Percentiles rank a stretch among this genome's conserved stretches.
These are phyloP conservation scores for Nemania serpens DNA, from an alignment of 2,329 filamentous ascomycete genomes.

Conservation along the genomic window DNA sequence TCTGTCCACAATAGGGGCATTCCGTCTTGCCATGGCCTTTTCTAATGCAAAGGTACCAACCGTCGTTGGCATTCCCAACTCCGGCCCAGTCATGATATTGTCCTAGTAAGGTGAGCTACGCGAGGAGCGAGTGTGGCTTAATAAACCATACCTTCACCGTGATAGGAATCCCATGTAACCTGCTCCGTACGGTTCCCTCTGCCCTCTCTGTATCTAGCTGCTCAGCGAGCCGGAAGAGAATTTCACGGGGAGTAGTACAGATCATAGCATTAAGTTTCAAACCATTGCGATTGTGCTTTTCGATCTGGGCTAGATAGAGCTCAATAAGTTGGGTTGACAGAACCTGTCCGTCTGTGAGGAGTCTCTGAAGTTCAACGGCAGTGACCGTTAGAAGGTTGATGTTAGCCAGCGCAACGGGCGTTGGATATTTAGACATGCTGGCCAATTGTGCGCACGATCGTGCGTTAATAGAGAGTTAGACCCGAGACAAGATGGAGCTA, in stretches of 20 bases:
- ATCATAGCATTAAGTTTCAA: constrained; percentile 13
- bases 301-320: neutral
- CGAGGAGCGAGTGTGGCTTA: neutral
- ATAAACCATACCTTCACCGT: neutral
- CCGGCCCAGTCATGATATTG: neutral
- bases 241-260: neutral
- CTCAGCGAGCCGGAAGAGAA: neutral
- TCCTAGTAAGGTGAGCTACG: neutral
- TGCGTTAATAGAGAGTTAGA: too few relatives aligned
- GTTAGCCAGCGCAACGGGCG: neutral
- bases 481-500: too few relatives aligned
- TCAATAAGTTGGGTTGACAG: neutral
- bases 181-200: neutral
- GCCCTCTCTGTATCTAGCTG: neutral
- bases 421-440: too few relatives aligned
- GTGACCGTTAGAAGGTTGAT: neutral
- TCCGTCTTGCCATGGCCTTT: neutral
- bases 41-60: neutral
- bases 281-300: neutral
- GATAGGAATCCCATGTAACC: constrained; percentile 1
- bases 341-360: neutral
- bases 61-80: neutral
- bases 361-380: neutral
- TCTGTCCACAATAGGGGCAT: neutral
- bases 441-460: too few relatives aligned